Base-by-base conservation (phyloP, 257 asterid species). In the Datura wrightii region DNA sequence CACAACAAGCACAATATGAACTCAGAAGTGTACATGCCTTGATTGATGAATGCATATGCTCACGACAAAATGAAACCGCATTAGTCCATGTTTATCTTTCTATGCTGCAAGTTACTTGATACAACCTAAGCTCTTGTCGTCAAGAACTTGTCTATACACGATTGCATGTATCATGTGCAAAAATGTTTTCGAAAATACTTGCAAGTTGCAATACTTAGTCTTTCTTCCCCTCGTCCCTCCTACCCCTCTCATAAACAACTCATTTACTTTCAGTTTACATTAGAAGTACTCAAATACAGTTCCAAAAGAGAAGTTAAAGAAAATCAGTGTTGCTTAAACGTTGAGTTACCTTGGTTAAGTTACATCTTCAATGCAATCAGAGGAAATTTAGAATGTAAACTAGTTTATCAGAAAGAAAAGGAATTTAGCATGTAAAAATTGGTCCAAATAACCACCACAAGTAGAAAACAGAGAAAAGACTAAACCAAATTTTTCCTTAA, bases 351-450 rank as follows among this genome's bases (percentile, higher is more conserved):
- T 76, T 50, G 81, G 44, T 48, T 74, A 46, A 48, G 81, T 74
- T 48, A 74, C 60, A 74, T 24, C 60, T 46, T 48, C 24, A 24
- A 74, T 2, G 81, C 39, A 9, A 48, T 48, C 24, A 74, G 24
- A 13, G 1, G 19, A n/a, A 46, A 44, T 15, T 72, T 50, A 72
- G 19, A 72, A 72, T 19, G 10, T 2, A 24, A 72, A 72, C 41
- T 44, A 72, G 11, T 72, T 71, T 5, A 72, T 46, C 37, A 72
- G 16, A 44, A 41, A 14, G 36, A 70, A 46, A 19, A 72, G 41
- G 42, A 76, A 48, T 48, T 76, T 48, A 50, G 63, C 82, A 76
- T 76, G 41, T 13, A 15, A 76, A 31, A 52, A 15, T 74, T 74
- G 60, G 80, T 11, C 60, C 19, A 48, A 74, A 24, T 52, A 52